phyloP scores from a whole-genome alignment of 2,329 filamentous ascomycete genomes.

The Trichoderma brevicompactum region DNA sequence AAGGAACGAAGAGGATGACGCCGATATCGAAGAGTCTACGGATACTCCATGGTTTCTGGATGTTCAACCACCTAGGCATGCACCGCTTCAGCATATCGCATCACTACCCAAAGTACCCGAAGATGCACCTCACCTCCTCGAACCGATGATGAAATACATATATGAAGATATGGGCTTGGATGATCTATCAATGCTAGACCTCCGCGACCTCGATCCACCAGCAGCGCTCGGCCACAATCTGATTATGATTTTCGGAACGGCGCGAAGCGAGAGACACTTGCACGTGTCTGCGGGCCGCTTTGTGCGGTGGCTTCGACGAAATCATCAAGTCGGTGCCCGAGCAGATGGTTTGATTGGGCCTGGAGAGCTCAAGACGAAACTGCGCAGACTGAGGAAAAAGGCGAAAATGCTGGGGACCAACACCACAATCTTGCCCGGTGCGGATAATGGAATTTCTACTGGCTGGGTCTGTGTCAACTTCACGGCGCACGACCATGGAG shows the following conservation, averaged over 20 bases:
- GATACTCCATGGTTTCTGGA: slow-evolving; percentile 84
- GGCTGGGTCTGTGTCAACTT: slow-evolving; percentile 97
- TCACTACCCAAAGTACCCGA: slow-evolving; percentile 62
- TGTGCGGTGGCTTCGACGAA: slow-evolving; percentile 79
- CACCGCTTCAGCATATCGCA: slow-evolving; percentile 52
- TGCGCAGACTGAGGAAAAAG: slow-evolving; percentile 78
- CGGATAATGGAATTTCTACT: slow-evolving; percentile 86
- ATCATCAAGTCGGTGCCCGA: slow-evolving; percentile 72
- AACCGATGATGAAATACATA: slow-evolving; percentile 74
- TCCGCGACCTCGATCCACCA: slow-evolving; percentile 82
- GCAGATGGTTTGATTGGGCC: slow-evolving; percentile 89
- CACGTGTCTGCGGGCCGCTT: slow-evolving; percentile 90
- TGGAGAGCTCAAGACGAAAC: slow-evolving; percentile 87
- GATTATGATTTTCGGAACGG: slow-evolving; percentile 90
- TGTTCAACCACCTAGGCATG: slow-evolving; percentile 63
- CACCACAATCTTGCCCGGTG: slow-evolving; percentile 64
- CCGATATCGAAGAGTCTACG: slow-evolving; percentile 42
- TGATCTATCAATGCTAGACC: slow-evolving; percentile 76
- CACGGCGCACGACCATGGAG: slow-evolving; percentile 67
- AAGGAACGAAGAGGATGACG: slow-evolving; percentile 17
- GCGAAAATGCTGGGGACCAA: slow-evolving; percentile 79
- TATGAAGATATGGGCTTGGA: slow-evolving; percentile 87
- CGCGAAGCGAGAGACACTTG: slow-evolving; percentile 89
- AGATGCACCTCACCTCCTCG: slow-evolving; percentile 71
- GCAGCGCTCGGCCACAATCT: slow-evolving; percentile 86